Percentiles rank a stretch among this genome's conserved stretches.
phyloP scores from a whole-genome alignment of 2,329 filamentous ascomycete species.

The Colletotrichum karsti region DNA sequence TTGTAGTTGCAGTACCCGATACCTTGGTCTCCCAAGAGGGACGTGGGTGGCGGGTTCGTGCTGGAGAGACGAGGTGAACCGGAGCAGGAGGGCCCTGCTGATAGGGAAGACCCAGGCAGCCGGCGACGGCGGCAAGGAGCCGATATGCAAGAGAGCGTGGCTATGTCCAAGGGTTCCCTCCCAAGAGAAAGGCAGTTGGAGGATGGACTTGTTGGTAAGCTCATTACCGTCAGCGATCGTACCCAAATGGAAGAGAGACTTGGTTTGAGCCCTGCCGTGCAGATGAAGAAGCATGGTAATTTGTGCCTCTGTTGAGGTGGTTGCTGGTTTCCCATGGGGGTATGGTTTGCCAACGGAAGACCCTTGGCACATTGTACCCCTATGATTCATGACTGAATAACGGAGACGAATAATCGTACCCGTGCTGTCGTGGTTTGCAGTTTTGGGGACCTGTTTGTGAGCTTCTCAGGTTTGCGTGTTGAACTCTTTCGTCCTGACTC shows the following conservation, averaged over 20 bases:
- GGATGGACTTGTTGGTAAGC: not conserved
- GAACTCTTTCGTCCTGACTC: not conserved
- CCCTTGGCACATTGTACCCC: not conserved
- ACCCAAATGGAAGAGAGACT: not conserved
- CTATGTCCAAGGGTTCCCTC: slow-evolving; percentile 23
- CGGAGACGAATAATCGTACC: not conserved
- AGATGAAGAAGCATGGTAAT: slow-evolving; percentile 5
- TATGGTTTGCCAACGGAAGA: not conserved
- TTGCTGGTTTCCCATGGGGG: not conserved
- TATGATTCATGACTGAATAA: not conserved
- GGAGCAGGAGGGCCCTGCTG: not conserved
- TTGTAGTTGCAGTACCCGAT: slow-evolving; percentile 4
- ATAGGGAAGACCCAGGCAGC: slow-evolving; percentile 22
- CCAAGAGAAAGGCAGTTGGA: not conserved
- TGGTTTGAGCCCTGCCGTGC: slow-evolving; percentile 12
- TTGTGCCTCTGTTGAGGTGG: not conserved
- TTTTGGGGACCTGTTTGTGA: not conserved
- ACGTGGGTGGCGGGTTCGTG: slow-evolving; percentile 10
- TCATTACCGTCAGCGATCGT: not conserved
- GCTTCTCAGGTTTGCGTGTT: too few relatives aligned
- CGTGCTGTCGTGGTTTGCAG: too few relatives aligned
- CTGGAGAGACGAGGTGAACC: slow-evolving; percentile 3
- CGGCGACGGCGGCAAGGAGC: slow-evolving; percentile 22
- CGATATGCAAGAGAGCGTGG: slow-evolving; percentile 24
- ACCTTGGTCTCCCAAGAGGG: not conserved